Evolutionary conservation across 1,139 yeast genomes (phyloP).

Genomic region (Pichia sp.): DNA sequence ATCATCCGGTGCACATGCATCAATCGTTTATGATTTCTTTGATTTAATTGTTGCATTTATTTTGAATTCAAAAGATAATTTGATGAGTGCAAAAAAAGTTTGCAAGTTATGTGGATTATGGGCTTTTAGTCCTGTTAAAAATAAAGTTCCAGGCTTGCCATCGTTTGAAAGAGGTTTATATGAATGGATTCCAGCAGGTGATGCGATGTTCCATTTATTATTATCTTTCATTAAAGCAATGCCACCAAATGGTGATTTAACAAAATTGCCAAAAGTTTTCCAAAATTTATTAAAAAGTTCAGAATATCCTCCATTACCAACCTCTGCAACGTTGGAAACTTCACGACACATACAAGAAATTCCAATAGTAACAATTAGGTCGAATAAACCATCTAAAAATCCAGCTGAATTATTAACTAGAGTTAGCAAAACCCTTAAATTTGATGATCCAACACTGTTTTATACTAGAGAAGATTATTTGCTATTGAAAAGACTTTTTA

Average conservation of each 20-base stretch:
- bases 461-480: slow-evolving; percentile 76
- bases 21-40: slow-evolving; percentile 79
- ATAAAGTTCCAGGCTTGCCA: slow-evolving; percentile 28
- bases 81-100: slow-evolving; percentile 72
- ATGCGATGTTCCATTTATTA: slow-evolving; percentile 77
- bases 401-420: slow-evolving; percentile 55
- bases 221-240: slow-evolving; percentile 74
- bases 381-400: slow-evolving; percentile 53
- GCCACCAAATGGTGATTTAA: slow-evolving; percentile 57
- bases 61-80: slow-evolving; percentile 74
- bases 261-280: slow-evolving; percentile 57
- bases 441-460: slow-evolving; percentile 64
- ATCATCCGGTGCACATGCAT: slow-evolving; percentile 80
- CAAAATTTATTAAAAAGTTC: slow-evolving; percentile 56
- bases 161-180: slow-evolving; percentile 66
- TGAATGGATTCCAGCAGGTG: slow-evolving; percentile 76
- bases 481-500: slow-evolving; percentile 64
- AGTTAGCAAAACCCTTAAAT: slow-evolving; percentile 58
- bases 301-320: slow-evolving; percentile 53
- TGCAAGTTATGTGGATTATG: slow-evolving; percentile 80
- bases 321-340: slow-evolving; percentile 31
- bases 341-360: slow-evolving; percentile 44
- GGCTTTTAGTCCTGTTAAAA: slow-evolving; percentile 53
- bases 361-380: slow-evolving; percentile 62
- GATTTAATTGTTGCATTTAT: slow-evolving; percentile 76